Conservation (phyloP, 1,284 basidiomycete species). For the Trichosporon inkin region DNA sequence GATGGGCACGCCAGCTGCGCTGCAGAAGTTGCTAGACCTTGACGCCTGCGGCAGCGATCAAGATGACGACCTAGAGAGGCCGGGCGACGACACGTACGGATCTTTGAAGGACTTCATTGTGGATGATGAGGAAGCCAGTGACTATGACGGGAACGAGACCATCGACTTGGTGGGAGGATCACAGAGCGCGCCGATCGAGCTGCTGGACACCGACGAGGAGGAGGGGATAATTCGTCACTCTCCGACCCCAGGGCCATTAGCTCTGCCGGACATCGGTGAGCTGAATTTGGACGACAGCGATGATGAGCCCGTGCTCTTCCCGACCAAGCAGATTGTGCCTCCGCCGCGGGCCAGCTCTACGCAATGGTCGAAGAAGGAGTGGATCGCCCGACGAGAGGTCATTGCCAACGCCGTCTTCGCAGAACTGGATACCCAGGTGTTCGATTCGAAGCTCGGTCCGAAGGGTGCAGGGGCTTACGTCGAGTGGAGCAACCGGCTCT, state of each 20-base stretch:
- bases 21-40: constrained; percentile 7
- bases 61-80: not conserved
- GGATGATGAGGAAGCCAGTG: constrained; percentile 35
- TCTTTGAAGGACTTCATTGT: constrained; percentile 46
- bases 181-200: not conserved
- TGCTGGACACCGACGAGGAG: constrained; percentile 9
- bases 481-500: constrained; percentile 43
- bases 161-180: not conserved
- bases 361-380: constrained; percentile 24
- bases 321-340: not conserved
- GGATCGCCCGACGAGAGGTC: constrained; percentile 28
- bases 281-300: constrained; percentile 15
- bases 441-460: constrained; percentile 34
- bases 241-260: constrained; percentile 20
- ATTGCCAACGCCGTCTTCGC: constrained; percentile 40
- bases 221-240: constrained; percentile 26
- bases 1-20: not conserved
- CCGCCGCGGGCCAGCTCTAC: not conserved
- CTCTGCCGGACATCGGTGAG: constrained; percentile 22
- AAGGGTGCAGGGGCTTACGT: constrained; percentile 29
- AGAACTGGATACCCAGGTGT: constrained; percentile 42
- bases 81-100: constrained; percentile 15
- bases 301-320: not conserved
- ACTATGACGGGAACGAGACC: constrained; percentile 28
- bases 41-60: not conserved